These are phyloP conservation scores for Bipolaris bicolor DNA, from an alignment of 2,329 filamentous ascomycete genomes.

Conservation along the genomic window DNA sequence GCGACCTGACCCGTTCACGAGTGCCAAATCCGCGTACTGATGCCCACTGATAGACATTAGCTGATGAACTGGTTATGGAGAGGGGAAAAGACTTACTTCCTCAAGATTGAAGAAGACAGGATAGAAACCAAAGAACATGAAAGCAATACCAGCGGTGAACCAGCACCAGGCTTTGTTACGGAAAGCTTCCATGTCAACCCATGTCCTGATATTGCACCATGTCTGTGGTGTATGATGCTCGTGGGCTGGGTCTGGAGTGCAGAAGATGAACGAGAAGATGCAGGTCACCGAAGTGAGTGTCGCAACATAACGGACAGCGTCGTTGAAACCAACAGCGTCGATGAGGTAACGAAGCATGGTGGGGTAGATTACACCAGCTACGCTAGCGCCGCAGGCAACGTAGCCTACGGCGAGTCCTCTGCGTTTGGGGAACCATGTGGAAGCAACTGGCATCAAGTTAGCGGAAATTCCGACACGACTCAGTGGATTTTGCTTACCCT, in stretches of 20 bases:
- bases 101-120: constrained; percentile 61
- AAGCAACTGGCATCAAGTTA: constrained; percentile 48
- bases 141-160: constrained; percentile 54
- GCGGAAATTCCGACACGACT: not conserved
- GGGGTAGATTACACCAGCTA: constrained; percentile 56
- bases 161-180: constrained; percentile 52
- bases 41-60: constrained; percentile 51
- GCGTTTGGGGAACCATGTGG: constrained; percentile 57
- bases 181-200: constrained; percentile 55
- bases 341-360: constrained; percentile 56
- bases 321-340: constrained; percentile 52
- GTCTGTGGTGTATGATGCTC: constrained; percentile 47
- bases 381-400: constrained; percentile 58
- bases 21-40: constrained; percentile 51
- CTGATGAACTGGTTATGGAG: not conserved
- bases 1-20: constrained; percentile 32
- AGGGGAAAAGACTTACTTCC: constrained; percentile 44
- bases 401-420: constrained; percentile 58
- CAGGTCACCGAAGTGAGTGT: constrained; percentile 51
- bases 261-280: constrained; percentile 52
- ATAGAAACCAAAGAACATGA: constrained; percentile 60
- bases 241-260: constrained; percentile 53
- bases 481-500: constrained; percentile 46
- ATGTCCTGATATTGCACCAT: constrained; percentile 48
- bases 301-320: constrained; percentile 52